Evolutionary conservation across 2,329 filamentous ascomycete species (phyloP).

Genomic region (Cercospora sojina): DNA sequence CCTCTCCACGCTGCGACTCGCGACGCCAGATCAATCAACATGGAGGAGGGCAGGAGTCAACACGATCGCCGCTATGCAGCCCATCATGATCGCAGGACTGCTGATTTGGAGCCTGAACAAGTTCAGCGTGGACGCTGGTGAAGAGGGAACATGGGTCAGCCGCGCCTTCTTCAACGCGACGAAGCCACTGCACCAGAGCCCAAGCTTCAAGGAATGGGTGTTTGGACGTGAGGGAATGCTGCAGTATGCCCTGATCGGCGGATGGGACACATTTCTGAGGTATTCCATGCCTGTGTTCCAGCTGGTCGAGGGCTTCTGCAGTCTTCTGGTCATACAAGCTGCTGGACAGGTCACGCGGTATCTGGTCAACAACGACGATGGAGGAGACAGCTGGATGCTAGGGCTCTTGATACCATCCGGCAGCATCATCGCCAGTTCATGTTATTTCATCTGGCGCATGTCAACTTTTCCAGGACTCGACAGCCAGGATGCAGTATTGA

Average conservation of each 20-base stretch:
- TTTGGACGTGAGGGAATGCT: constrained; percentile 83
- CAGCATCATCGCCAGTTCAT: constrained; percentile 85
- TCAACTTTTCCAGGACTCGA: constrained; percentile 89
- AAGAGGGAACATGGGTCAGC: constrained; percentile 71
- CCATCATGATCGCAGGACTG: constrained; percentile 78
- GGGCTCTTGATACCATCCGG: constrained; percentile 82
- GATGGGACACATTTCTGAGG: constrained; percentile 82
- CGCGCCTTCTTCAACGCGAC: constrained; percentile 48
- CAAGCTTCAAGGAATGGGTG: constrained; percentile 77
- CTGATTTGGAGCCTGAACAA: constrained; percentile 95
- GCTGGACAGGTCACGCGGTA: constrained; percentile 91
- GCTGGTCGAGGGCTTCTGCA: constrained; percentile 93
- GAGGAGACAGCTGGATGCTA: constrained; percentile 97
- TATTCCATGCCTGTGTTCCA: constrained; percentile 96
- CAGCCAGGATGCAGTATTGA: constrained; percentile 87
- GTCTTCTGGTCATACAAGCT: constrained; percentile 89
- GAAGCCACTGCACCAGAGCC: constrained; percentile 47
- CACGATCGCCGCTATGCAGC: constrained; percentile 74
- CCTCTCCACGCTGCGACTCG: constrained; percentile 76
- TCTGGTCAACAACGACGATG: constrained; percentile 82
- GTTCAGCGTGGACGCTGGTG: constrained; percentile 86
- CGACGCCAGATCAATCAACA: constrained; percentile 75
- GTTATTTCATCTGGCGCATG: constrained; percentile 96
- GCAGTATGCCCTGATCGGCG: constrained; percentile 75
- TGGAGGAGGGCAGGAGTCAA: constrained; percentile 70